Base-by-base conservation (phyloP, 306 rosid species). In the Coriaria nepalensis region DNA sequence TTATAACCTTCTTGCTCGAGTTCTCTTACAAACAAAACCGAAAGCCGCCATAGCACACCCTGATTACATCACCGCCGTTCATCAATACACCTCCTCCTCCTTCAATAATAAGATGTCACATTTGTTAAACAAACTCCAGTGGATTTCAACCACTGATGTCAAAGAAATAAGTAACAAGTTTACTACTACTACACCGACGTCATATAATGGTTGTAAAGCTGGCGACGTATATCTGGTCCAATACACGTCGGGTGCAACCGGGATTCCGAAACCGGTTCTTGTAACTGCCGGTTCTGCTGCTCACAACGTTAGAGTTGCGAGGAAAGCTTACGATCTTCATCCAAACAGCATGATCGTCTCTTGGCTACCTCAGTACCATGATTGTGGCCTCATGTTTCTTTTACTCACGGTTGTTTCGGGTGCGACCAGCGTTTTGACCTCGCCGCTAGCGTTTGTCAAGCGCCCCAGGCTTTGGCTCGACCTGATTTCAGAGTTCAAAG, bases 301-400 rank as follows among this genome's bases (percentile, higher is more conserved):
- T 47, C 93, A 87, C 51, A 83, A 87, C 12, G 93, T 75, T 2
- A 71, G 96, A 8, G 42, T 68, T 0, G 94, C 79, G 0, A 78
- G 96, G 10, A 75, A 61, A 59, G 78, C 92, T 52, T 83, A 87
- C 8, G 87, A 87, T 62, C 78, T 87, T 40, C 84, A 87, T 42
- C 87, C 87, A 3, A 78, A 71, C 69, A 63, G 76, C 14, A 54
- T 68, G 10, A 71, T 80, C 5, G 83, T 76, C 8, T 87, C 96
- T 0, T 87, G 94, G 96, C 63, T 87, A 7, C 96, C 96, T 10
- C 96, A 87, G 39, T 80, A 78, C 57, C 94, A 83, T 43, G 94
- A 83, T 35, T 80, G 85, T 6, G 96, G 96, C 40, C 93, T 83
- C 13, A 69, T 83, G 94, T 87, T 87, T 71, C 65, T 83, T 49